Conservation (phyloP, 768 basidiomycete genomes). For the Kwoniella bestiolae region DNA sequence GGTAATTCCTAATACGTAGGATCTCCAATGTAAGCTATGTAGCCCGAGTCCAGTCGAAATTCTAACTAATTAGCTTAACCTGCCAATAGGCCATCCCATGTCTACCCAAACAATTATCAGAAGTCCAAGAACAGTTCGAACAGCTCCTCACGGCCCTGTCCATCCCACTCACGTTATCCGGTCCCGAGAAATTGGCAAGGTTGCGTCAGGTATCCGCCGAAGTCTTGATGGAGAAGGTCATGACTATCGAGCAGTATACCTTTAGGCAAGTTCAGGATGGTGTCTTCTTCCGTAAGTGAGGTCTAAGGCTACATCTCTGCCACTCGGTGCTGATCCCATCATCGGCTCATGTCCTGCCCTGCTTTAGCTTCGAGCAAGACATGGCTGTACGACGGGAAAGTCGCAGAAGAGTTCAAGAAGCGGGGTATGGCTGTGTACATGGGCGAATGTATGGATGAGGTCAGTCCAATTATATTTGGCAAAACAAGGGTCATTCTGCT, state of each 20-base stretch:
- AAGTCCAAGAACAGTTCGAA: constrained; percentile 27
- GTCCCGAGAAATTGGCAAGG: constrained; percentile 16
- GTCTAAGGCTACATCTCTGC: too few relatives aligned
- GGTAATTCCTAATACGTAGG: neutral
- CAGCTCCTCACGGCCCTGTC: constrained; percentile 13
- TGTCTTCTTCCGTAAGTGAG: constrained; percentile 24
- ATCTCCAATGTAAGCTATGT: constrained; percentile 11
- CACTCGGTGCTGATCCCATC: neutral
- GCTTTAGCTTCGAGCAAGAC: constrained; percentile 8
- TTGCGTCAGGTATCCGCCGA: constrained; percentile 19
- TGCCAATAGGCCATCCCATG: constrained; percentile 22
- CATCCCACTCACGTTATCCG: constrained; percentile 13
- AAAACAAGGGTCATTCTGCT: neutral
- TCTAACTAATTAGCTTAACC: too few relatives aligned
- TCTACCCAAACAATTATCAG: constrained; percentile 23
- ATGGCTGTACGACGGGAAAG: constrained; percentile 19
- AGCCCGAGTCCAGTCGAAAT: too few relatives aligned
- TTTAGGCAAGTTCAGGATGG: constrained; percentile 25
- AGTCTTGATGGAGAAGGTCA: constrained; percentile 17
- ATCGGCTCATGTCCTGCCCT: neutral
- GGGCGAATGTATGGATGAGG: constrained; percentile 24
- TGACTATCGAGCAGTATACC: constrained; percentile 29
- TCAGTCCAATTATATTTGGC: neutral
- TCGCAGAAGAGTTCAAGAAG: constrained; percentile 25
- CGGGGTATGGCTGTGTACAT: constrained; percentile 26